A percentile compares a stretch with the other conserved stretches of the same genome.
These are phyloP conservation scores for Vicia villosa DNA, from an alignment of 306 rosid species.

Conservation along the genomic window DNA sequence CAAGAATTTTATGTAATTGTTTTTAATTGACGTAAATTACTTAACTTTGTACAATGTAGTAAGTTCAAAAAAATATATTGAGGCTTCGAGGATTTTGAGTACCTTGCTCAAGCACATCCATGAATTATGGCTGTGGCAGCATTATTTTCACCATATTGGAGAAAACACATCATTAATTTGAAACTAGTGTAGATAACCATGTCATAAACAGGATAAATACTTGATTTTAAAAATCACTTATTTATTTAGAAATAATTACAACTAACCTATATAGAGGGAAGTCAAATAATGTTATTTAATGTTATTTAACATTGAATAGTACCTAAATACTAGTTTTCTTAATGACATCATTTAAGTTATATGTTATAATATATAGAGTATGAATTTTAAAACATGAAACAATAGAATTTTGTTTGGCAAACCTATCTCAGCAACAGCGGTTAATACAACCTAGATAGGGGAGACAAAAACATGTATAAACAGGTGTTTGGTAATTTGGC, in stretches of 20 bases:
- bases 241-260: not conserved
- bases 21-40: not conserved
- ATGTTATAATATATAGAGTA: not conserved
- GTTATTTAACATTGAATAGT: not conserved
- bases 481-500: not conserved
- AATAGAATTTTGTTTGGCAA: not conserved
- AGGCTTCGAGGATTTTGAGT: not conserved
- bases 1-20: not conserved
- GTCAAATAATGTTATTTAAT: not conserved
- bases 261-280: not conserved
- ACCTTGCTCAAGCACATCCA: not conserved
- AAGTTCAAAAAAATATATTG: not conserved
- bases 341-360: not conserved
- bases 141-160: not conserved
- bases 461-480: not conserved
- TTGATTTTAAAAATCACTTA: not conserved
- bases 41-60: not conserved
- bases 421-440: not conserved
- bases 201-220: not conserved
- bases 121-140: not conserved
- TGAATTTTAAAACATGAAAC: not conserved
- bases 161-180: not conserved
- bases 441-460: not conserved
- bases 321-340: not conserved
- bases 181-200: not conserved